phyloP scores from a whole-genome alignment of 495 filamentous ascomycete species.

The Darksidea phi region DNA sequence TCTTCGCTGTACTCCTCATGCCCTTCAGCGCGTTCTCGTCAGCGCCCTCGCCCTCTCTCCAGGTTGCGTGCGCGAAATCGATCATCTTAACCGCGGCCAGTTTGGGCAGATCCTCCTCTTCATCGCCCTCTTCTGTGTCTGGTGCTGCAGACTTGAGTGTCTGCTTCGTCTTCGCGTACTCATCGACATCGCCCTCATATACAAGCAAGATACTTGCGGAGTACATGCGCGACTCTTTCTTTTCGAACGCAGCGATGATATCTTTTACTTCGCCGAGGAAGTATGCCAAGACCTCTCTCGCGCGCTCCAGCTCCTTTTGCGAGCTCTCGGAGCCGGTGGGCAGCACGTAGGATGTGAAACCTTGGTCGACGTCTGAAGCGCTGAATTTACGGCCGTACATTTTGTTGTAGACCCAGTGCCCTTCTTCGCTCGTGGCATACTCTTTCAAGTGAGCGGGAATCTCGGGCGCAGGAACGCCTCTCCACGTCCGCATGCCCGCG shows the following conservation, averaged over 20 bases:
- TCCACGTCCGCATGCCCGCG: constrained; percentile 92
- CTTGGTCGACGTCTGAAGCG: constrained; percentile 67
- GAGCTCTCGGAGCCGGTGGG: constrained; percentile 37
- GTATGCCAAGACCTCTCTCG: constrained; percentile 57
- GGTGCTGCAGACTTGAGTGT: constrained; percentile 55
- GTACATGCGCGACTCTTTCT: constrained; percentile 88
- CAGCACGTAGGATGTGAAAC: constrained; percentile 73
- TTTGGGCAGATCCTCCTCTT: constrained; percentile 67
- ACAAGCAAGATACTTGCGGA: constrained; percentile 85
- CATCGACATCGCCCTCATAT: constrained; percentile 81
- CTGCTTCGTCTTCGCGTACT: constrained; percentile 52
- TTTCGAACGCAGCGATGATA: constrained; percentile 64
- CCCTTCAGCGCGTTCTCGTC: constrained; percentile 83
- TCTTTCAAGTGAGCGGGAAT: constrained; percentile 45
- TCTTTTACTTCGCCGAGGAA: constrained; percentile 66
- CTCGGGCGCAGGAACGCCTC: constrained; percentile 54
- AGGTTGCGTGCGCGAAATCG: constrained; percentile 92
- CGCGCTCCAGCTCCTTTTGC: constrained; percentile 43
- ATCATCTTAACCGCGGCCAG: constrained; percentile 85
- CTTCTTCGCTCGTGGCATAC: constrained; percentile 49
- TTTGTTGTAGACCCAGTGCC: constrained; percentile 80
- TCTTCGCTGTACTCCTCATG: constrained; percentile 67
- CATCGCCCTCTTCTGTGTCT: constrained; percentile 55
- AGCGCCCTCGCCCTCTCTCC: constrained; percentile 79
- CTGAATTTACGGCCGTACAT: constrained; percentile 77